A percentile compares a stretch with the other conserved stretches of the same genome.
Conservation (phyloP, 177 flowering plant species). For the Vitis hybrid region DNA sequence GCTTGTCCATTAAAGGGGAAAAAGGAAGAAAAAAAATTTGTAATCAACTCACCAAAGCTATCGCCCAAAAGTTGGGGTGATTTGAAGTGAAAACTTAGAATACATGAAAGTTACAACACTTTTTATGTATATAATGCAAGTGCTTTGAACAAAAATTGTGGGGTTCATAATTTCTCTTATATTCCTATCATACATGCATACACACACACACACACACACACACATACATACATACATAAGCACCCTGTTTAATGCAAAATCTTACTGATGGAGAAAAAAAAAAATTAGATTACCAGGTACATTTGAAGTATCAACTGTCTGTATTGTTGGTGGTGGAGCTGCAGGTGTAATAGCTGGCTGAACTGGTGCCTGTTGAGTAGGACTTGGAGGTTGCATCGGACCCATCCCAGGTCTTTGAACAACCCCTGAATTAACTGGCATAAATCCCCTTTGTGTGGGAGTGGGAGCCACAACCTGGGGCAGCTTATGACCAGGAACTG, state of each 20-base stretch:
- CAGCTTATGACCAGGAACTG: slow-evolving; percentile 44
- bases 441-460: slow-evolving; percentile 51
- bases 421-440: slow-evolving; percentile 59
- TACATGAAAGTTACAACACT: too few relatives aligned
- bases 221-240: not conserved
- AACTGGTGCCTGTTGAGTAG: slow-evolving; percentile 45
- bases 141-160: too few relatives aligned
- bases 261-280: not conserved
- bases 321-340: slow-evolving; percentile 91
- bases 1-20: too few relatives aligned
- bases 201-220: too few relatives aligned
- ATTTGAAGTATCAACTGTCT: slow-evolving; percentile 89
- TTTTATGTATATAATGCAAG: too few relatives aligned
- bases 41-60: too few relatives aligned
- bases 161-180: too few relatives aligned
- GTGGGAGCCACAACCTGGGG: slow-evolving; percentile 62
- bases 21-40: too few relatives aligned
- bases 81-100: too few relatives aligned
- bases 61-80: too few relatives aligned
- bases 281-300: slow-evolving; percentile 66
- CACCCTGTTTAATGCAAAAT: not conserved
- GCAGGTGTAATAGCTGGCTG: slow-evolving; percentile 57
- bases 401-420: slow-evolving; percentile 54
- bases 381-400: slow-evolving; percentile 72
- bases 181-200: too few relatives aligned